Conservation (phyloP, 129 eudicot genomes). For the Scalesia atractyloides region DNA sequence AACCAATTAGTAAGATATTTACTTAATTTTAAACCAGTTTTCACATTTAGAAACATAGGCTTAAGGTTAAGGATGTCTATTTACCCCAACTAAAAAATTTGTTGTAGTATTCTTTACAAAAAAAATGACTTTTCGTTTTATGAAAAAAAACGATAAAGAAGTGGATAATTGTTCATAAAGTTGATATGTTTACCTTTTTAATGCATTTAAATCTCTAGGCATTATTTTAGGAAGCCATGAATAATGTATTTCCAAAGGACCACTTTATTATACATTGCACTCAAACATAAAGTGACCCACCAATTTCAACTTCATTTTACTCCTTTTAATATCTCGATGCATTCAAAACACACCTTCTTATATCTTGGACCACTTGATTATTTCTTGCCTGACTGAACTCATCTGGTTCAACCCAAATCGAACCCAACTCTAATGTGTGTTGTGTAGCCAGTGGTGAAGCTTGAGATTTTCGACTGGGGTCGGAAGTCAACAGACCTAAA, state of each 20-base stretch:
- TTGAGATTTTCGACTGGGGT: too few species aligned
- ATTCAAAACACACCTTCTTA: constrained; percentile 31
- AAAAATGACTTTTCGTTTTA: too few species aligned
- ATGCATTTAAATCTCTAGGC: constrained; percentile 26
- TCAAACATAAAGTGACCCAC: constrained; percentile 19
- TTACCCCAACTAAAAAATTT: too few species aligned
- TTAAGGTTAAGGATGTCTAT: too few species aligned
- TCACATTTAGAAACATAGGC: too few species aligned
- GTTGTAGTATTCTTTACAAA: too few species aligned
- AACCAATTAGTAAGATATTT: too few species aligned
- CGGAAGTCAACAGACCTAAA: too few species aligned
- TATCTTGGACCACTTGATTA: constrained; percentile 29
- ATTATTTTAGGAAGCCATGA: not conserved
- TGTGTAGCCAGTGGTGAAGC: too few species aligned
- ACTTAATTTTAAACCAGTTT: too few species aligned
- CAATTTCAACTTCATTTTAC: constrained; percentile 22
- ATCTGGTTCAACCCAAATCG: not conserved
- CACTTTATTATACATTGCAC: constrained; percentile 30
- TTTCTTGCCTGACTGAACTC: not conserved
- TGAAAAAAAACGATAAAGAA: too few species aligned
- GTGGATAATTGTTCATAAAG: not conserved
- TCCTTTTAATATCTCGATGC: constrained; percentile 29
- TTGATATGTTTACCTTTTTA: constrained; percentile 6
- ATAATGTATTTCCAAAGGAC: constrained; percentile 24
- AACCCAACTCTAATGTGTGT: not conserved